phyloP scores from a whole-genome alignment of 2,329 filamentous ascomycete species.

The Amauroascus verrucosus region DNA sequence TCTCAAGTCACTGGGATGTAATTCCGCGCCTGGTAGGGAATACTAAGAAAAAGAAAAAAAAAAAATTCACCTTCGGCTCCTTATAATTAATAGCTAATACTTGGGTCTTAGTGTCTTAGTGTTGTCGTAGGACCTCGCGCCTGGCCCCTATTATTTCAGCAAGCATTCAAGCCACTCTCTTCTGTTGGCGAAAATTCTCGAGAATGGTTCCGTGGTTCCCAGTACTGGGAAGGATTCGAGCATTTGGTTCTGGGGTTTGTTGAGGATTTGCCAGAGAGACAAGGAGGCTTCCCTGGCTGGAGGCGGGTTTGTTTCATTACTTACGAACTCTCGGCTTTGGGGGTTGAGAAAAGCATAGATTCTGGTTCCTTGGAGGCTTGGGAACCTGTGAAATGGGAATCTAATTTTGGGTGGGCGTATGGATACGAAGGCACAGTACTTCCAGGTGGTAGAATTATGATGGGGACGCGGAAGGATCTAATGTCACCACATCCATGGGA shows the following conservation, averaged over 20 bases:
- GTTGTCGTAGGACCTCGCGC: not conserved
- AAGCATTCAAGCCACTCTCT: constrained; percentile 17
- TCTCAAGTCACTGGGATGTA: constrained; percentile 19
- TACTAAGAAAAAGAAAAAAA: not conserved
- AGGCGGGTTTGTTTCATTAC: constrained; percentile 30
- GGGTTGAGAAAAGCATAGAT: not conserved
- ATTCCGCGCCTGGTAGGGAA: constrained; percentile 22
- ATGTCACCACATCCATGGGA: constrained; percentile 12
- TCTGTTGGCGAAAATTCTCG: constrained; percentile 12
- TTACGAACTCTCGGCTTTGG: constrained; percentile 20
- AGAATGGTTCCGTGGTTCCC: constrained; percentile 21
- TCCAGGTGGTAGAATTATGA: constrained; percentile 39
- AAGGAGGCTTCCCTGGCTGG: constrained; percentile 30
- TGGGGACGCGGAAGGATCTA: constrained; percentile 40
- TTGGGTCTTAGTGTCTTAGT: not conserved
- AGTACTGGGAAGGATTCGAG: constrained; percentile 10
- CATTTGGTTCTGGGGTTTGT: constrained; percentile 26
- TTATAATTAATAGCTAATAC: not conserved
- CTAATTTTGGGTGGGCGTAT: constrained; percentile 30
- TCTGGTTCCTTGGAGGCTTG: constrained; percentile 13
- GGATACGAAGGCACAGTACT: constrained; percentile 41
- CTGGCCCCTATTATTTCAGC: constrained; percentile 24
- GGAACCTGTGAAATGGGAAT: constrained; percentile 14
- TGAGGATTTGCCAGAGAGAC: constrained; percentile 22
- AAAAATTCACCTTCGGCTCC: not conserved